Evolutionary conservation across 108 stramenopile genomes (phyloP).

Genomic region (Pseudonitzschia multiseries): DNA sequence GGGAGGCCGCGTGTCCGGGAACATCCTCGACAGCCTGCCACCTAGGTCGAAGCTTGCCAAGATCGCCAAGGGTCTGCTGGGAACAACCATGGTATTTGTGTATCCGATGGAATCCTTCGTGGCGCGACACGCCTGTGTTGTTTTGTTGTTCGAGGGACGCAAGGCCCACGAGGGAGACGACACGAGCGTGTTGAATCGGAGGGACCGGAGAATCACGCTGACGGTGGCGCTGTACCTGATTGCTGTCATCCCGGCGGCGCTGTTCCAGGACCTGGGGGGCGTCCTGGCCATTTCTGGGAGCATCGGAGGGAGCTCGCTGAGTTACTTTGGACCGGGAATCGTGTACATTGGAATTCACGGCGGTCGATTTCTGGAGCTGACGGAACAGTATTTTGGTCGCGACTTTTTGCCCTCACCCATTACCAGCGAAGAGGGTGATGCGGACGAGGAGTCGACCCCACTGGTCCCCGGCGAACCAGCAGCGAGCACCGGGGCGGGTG

Average conservation of each 20-base stretch:
- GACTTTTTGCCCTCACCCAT: not conserved
- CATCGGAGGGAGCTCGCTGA: slow-evolving; percentile 64
- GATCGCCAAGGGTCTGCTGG: slow-evolving; percentile 52
- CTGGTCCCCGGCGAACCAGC: not conserved
- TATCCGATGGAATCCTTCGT: slow-evolving; percentile 87
- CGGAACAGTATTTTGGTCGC: slow-evolving; percentile 45
- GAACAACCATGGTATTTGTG: slow-evolving; percentile 78
- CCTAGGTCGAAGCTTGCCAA: slow-evolving; percentile 38
- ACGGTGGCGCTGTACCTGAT: slow-evolving; percentile 66
- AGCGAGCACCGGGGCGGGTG: not conserved
- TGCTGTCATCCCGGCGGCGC: slow-evolving; percentile 67
- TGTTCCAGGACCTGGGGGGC: slow-evolving; percentile 53
- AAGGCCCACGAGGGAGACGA: slow-evolving; percentile 87
- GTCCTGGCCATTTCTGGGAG: slow-evolving; percentile 69
- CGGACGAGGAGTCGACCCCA: slow-evolving; percentile 4
- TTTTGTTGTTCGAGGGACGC: slow-evolving; percentile 71
- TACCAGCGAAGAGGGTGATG: not conserved
- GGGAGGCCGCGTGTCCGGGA: slow-evolving; percentile 36
- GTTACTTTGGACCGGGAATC: slow-evolving; percentile 83
- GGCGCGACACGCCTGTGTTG: slow-evolving; percentile 76
- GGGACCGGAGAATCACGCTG: slow-evolving; percentile 66
- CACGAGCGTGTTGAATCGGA: slow-evolving; percentile 61
- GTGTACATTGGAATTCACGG: slow-evolving; percentile 81
- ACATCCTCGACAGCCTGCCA: slow-evolving; percentile 68
- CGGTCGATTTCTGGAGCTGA: slow-evolving; percentile 61